Evolutionary conservation across 2,329 filamentous ascomycete species (phyloP), one percentile per base, ranked within the genome.

Genomic region (Fusarium siculi): DNA sequence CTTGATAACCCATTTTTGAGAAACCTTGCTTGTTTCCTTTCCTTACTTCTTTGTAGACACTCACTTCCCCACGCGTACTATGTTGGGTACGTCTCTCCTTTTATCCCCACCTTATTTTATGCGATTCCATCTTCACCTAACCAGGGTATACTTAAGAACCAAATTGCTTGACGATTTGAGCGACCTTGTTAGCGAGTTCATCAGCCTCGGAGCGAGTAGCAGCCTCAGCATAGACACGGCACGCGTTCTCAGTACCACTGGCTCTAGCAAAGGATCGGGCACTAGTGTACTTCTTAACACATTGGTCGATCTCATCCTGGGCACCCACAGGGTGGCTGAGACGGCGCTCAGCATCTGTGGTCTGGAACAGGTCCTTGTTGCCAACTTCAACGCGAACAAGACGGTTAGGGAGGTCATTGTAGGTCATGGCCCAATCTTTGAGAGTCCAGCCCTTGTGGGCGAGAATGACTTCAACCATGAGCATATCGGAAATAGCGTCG

Each of bases 211-310:
- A 93, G 72, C 93, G 91, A 52, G 93, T 96, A 42, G 93, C 93
- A 8, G 96, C 96, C 84, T 99, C 96, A 12, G 96, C 96, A 80
- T 99, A 99, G 25, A 99, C 95, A 71, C 96, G 90, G 77, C 97
- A 95, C 5, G 95, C 96, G 82, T 99, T 97, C 83, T 99, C 96
- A 1, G 96, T 99, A 36, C 96, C 96, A 74, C 93, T 96, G 42
- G 96, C 95, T 77, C 96, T 92, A 12, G 95, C 96, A 82, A 99
- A 99, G 55, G 93, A 92, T 73, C 96, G 90, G 6, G 94, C 96
- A 77, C 93, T 93, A 79, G 93, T 93, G 84, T 97, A 98, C 82
- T 97, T 97, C 79, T 92, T 92, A 69, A 98, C 95, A 68, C 93
- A 87, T 69, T 91, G 89, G 82, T 98, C 95, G 76, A 99, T 98